Evolutionary conservation across 1,284 basidiomycete species (phyloP), one percentile per base, ranked within the genome.

Genomic region (Heterobasidion parviporum): DNA sequence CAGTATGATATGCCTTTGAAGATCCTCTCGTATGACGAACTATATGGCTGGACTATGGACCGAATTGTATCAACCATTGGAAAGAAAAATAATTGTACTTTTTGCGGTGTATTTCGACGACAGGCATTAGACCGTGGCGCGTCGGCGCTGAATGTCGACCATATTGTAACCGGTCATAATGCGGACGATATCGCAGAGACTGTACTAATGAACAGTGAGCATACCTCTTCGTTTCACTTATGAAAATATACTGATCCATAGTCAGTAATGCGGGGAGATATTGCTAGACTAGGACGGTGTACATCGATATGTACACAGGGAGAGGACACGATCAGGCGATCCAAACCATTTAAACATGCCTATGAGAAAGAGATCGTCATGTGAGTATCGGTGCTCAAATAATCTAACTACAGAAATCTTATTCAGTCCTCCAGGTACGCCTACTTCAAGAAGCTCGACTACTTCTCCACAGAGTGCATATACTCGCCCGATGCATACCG

Each of bases 301-400:
- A 99, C 96, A 0, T 80, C 88, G 49, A 96, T 99, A 57, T 94
- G 92, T 54, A 95, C 95, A 0, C 86, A 93, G 66, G 90, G 91
- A 41, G 93, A 95, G 68, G 92, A 95, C 65, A 96, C 93, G 0
- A 98, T 99, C 68, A 92, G 87, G 69, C 83, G 97, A 50, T 95
- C 92, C 59, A 99, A 99, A 73, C 96, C 96, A 3, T 99, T 99
- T 81, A 99, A 98, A 71, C 95, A 98, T 66, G 89, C 94, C 0
- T 99, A 99, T 67, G 97, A 99, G 74, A 99, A 99, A 74, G 96
- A 99, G 72, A 99, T 99, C 49, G 96, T 99, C 61, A 98, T 99
- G 95, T 92, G 62, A 61, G 82, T 71, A 8, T 15, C 26, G 20
- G 1, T 33, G 3, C 35, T 36, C 14, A 5, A n/a, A 26, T 54